phyloP scores from a whole-genome alignment of 2,329 filamentous ascomycete genomes.

The Cordyceps cicadae region DNA sequence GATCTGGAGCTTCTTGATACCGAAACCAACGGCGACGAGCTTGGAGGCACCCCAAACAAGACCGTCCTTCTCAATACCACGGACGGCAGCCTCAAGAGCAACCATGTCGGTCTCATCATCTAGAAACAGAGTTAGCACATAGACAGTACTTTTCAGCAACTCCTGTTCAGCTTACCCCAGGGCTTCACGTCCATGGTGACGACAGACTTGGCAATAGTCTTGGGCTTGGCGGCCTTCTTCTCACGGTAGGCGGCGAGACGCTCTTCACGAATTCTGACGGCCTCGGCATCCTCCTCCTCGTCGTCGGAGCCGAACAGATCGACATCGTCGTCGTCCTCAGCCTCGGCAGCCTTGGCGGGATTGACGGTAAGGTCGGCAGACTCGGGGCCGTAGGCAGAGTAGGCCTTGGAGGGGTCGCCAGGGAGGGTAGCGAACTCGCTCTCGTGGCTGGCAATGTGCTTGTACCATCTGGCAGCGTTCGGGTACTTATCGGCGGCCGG shows the following conservation, averaged over 20 bases:
- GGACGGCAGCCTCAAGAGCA: conserved; percentile 71
- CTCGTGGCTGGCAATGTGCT: conserved; percentile 91
- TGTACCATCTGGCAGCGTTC: conserved; percentile 95
- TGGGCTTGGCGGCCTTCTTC: conserved; percentile 93
- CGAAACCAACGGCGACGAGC: conserved; percentile 85
- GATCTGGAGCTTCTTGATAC: conserved; percentile 99
- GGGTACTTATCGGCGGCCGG: conserved; percentile 84
- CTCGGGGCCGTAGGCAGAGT: conserved; percentile 88
- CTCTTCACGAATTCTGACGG: conserved; percentile 74
- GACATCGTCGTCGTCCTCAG: conserved; percentile 73
- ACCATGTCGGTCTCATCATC: conserved; percentile 93
- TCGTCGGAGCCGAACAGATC: conserved; percentile 91
- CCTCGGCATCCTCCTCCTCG: conserved; percentile 89
- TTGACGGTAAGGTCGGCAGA: conserved; percentile 67
- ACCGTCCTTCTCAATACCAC: conserved; percentile 81
- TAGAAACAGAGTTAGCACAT: conserved; percentile 25
- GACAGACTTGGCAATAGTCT: conserved; percentile 90
- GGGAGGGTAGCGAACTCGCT: conserved; percentile 84
- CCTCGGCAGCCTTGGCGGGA: conserved; percentile 69
- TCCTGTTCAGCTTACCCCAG: conserved; percentile 65
- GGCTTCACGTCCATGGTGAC: conserved; percentile 97
- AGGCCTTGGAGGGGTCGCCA: conserved; percentile 82
- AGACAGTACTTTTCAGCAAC: neutral
- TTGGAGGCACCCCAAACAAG: conserved; percentile 93
- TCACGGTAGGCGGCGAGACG: conserved; percentile 87